Evolutionary conservation across 352 stramenopile genomes (phyloP), one percentile per base, ranked within the genome.

Genomic region (Thraustochytrium striatum): DNA sequence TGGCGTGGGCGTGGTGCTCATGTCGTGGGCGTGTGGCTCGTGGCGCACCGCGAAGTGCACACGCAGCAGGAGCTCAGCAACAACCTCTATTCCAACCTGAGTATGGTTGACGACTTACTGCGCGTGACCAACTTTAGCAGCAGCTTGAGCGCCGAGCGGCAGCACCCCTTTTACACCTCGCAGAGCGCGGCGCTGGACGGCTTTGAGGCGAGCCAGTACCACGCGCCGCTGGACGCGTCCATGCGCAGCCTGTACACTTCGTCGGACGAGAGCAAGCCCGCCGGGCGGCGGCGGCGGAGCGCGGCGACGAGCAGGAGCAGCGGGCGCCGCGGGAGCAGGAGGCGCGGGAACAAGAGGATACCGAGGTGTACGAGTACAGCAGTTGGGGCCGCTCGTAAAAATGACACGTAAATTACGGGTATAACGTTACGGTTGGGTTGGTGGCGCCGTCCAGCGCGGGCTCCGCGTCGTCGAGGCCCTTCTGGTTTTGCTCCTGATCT

Each of bases 61-160:
- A 62, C 65, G 28, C 65, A 75, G 50, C 65, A 75, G 39, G 65
- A 75, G 52, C 52, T 75, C 13, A 75, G 65, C 50, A 38, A 75
- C 65, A 68, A 61, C 50, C 30, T 75, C 41, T 38, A 75, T 50
- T 39, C 65, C 28, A 75, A 75, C 30, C 52, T 75, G 8, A 55
- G 32, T 21, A 25, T 43, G 13, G 52, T 75, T 25, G 65, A 75
- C 3, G 41, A 75, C 65, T 43, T 75, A 7, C 52, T 75, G 50
- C 65, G 52, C n/a, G 16, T 75, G 50, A 38, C 30, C 35, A 9
- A 28, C 36, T 75, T 75, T n/a, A n/a, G n/a, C n/a, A n/a, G n/a
- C n/a, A n/a, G n/a, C n/a, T n/a, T 61, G 44, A 58, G 30, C 39
- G 65, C 11, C 44, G 44, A 0, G 39, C 44, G 43, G n/a, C n/a